Base-by-base conservation (phyloP, 768 basidiomycete species). In the Boletus vermiculosoides region DNA sequence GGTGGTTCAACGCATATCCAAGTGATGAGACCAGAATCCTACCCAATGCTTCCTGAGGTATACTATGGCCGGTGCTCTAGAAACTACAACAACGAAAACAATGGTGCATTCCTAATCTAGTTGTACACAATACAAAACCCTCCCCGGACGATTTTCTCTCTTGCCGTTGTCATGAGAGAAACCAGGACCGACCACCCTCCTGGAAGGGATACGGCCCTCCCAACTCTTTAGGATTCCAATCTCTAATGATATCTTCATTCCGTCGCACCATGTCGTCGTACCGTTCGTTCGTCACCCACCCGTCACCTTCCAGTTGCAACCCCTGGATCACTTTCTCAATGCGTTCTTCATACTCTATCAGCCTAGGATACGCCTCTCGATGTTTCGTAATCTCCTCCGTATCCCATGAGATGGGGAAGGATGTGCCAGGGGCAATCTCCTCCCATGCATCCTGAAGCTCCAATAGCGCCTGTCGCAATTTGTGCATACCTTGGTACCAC, bases 401-500 rank as follows among this genome's bases (percentile, higher is more conserved):
- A 5, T 46, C 40, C 50, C 50, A 51, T 22, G 11, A 6, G 5
- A 47, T 3, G 10, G n/a, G 28, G n/a, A 51, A 30, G 13, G 25
- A 39, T 9, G 7, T 28, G 4, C 36, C 36, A 50, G 37, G 37
- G 2, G 12, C 28, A 8, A 30, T 20, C 7, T 22, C 11, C 23
- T 30, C 37, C 37, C n/a, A 30, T 20, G n/a, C 50, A 11, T 42
- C 50, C 28, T 28, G n/a, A 13, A 50, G 25, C 9, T 39, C 28
- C 28, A 51, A 16, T 3, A 51, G 5, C 15, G 4, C 51, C 55
- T 54, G 55, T n/a, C 45, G 51, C 37, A 46, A 13, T 3, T n/a
- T 15, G 39, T 57, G 23, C 52, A 47, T 41, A 2, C 56, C 56
- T 47, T 55, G 45, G n/a, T 47, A 55, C 45, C 56, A 57, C 31